Base-by-base conservation (phyloP, 176 grass and related monocot species). In the Paspalum notatum region DNA sequence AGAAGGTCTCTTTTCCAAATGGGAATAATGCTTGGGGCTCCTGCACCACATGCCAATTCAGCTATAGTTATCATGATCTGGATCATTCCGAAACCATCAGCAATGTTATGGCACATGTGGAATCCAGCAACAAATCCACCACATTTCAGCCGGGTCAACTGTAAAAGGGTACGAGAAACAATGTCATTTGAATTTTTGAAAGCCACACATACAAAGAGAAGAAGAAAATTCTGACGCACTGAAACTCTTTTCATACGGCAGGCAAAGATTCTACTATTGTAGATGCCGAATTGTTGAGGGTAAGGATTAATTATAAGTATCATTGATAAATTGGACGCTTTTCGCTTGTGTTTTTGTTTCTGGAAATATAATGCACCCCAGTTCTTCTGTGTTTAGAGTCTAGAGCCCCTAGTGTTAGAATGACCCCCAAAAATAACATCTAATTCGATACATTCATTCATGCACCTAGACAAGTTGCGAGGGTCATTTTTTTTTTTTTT, bases 1-100 rank as follows among this genome's bases (percentile, higher is more conserved):
- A n/a, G n/a, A n/a, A n/a, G n/a, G n/a, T n/a, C n/a, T n/a, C 88
- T 70, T 10, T 48, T 59, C 88, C 88, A 90, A 41, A 87, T 79
- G 0, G 88, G 88, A 15, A 52, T 4, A 0, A 87, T 62, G 32
- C 65, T 85, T 0, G 74, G 83, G 42, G 47, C 53, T 1, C 42
- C 64, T 8, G 50, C 72, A 9, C 84, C 84, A 6, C 88, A 79
- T 8, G 84, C 58, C 3, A 90, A 17, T 21, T n/a, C n/a, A n/a
- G n/a, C n/a, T n/a, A n/a, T n/a, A n/a, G n/a, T n/a, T n/a, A n/a
- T n/a, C n/a, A n/a, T n/a, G n/a, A n/a, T n/a, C n/a, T n/a, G n/a
- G n/a, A n/a, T n/a, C n/a, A n/a, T n/a, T n/a, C n/a, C n/a, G n/a
- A n/a, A n/a, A n/a, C n/a, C n/a, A n/a, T n/a, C n/a, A n/a, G n/a